These are phyloP conservation scores for Oxyria digyna DNA, from an alignment of 148 eudicot genomes.

Conservation along the genomic window DNA sequence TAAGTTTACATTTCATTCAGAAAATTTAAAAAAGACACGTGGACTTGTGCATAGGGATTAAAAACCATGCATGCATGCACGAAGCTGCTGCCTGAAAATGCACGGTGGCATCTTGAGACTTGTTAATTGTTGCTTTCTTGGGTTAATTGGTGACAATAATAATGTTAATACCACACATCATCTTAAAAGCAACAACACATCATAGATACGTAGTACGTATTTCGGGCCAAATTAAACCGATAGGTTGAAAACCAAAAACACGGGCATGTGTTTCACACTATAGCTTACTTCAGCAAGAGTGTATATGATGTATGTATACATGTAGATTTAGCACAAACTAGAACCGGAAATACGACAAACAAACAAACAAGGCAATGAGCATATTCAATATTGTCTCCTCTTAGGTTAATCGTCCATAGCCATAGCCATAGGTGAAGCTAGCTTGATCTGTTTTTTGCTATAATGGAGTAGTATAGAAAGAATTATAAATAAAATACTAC, in stretches of 20 bases:
- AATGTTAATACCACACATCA: background rate
- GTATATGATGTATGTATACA: background rate
- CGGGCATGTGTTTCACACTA: background rate
- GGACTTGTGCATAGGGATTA: constrained; percentile 7
- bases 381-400: background rate
- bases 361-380: background rate
- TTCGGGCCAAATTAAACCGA: no score
- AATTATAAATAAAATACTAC: no score
- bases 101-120: constrained; percentile 1
- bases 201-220: no score
- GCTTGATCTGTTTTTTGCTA: background rate
- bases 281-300: background rate
- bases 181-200: background rate
- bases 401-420: no score
- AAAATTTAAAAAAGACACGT: constrained; percentile 8
- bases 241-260: no score
- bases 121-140: background rate
- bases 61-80: constrained; percentile 7
- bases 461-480: background rate
- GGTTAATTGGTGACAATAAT: background rate
- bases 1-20: no score
- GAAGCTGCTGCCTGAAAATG: constrained; percentile 4
- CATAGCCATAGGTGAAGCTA: background rate
- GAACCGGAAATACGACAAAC: background rate
- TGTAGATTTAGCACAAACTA: background rate